A percentile compares a stretch with the other conserved stretches of the same genome.
Evolutionary conservation across 305 asterid species (phyloP).

Genomic region (Solanum hybrid): DNA sequence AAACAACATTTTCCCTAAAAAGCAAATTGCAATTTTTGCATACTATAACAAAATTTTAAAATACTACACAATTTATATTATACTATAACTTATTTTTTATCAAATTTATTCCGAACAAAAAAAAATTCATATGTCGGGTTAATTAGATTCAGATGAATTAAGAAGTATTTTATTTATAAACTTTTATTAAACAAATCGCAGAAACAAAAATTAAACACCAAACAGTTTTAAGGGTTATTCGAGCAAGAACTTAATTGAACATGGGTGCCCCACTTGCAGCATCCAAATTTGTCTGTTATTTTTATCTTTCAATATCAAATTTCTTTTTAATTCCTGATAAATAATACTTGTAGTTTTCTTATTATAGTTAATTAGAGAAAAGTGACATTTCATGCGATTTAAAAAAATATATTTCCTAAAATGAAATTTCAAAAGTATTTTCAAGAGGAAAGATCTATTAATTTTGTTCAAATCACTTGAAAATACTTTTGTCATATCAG

Average conservation of each 20-base stretch:
- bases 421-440: background rate
- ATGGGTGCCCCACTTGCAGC: background rate
- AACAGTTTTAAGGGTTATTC: background rate
- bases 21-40: background rate
- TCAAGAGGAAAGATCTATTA: background rate
- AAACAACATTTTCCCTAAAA: background rate
- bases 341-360: background rate
- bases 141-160: background rate
- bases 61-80: background rate
- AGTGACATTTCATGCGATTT: background rate
- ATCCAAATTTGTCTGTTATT: background rate
- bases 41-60: background rate
- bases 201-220: background rate
- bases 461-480: background rate
- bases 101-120: background rate
- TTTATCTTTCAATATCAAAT: background rate
- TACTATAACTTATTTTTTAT: background rate
- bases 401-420: background rate
- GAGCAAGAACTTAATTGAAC: background rate
- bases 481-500: background rate
- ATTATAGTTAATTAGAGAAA: background rate
- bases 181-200: background rate
- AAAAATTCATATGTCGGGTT: background rate
- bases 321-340: background rate
- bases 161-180: background rate